Conservation (phyloP, 2,329 filamentous ascomycete species). For the Colletotrichum camelliae region DNA sequence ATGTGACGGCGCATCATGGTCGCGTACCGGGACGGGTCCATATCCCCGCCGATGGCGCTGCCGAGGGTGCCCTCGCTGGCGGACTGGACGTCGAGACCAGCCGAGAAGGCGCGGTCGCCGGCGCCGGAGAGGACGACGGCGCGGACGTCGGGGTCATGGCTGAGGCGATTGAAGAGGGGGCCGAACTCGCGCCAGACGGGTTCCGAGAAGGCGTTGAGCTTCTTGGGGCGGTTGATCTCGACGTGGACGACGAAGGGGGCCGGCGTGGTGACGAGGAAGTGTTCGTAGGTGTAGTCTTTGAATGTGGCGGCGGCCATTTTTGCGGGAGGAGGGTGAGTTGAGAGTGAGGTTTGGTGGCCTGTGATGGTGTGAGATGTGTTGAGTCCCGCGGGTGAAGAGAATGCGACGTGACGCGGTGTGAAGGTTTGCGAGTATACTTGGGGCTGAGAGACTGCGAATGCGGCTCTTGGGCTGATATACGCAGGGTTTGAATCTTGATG, state of each 20-base stretch:
- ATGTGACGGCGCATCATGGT: conserved; percentile 70
- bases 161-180: conserved; percentile 74
- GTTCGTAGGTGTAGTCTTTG: conserved; percentile 54
- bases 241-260: conserved; percentile 81
- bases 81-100: conserved; percentile 82
- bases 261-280: conserved; percentile 79
- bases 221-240: conserved; percentile 85
- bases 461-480: neutral
- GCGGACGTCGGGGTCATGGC: conserved; percentile 74
- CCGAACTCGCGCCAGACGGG: conserved; percentile 87
- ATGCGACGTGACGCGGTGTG: neutral
- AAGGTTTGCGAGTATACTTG: neutral
- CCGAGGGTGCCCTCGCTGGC: conserved; percentile 55
- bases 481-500: neutral
- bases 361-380: neutral
- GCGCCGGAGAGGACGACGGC: conserved; percentile 81
- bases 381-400: neutral
- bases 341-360: neutral
- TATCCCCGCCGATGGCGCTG: conserved; percentile 27
- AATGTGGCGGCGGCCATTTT: conserved; percentile 16
- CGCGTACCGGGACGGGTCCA: conserved; percentile 70
- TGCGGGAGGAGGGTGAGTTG: neutral
- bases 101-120: conserved; percentile 83
- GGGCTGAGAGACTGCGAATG: neutral
- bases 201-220: conserved; percentile 87